A percentile compares a stretch with the other conserved stretches of the same genome.
Evolutionary conservation across 176 grass and related monocot species (phyloP).

Genomic region (Hsuehochloa calcarea): DNA sequence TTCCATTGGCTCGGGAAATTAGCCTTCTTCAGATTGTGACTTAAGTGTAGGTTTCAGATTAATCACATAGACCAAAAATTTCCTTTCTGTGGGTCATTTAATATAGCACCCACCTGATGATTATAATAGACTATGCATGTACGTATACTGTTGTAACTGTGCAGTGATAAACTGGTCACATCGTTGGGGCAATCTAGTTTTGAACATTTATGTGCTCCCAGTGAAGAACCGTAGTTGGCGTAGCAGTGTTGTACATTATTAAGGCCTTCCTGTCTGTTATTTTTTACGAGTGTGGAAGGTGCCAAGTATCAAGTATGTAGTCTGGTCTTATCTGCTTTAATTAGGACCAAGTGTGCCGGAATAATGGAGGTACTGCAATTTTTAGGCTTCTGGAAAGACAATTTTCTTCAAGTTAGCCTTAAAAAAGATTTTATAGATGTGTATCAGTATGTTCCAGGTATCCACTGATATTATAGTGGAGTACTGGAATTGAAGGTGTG

Average conservation of each 20-base stretch:
- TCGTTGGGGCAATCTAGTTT: constrained; percentile 50
- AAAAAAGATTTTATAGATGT: constrained; percentile 15
- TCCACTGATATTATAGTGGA: constrained; percentile 42
- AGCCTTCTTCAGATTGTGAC: constrained; percentile 50
- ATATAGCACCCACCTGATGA: constrained; percentile 49
- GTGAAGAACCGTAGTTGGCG: constrained; percentile 33
- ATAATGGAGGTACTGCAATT: constrained; percentile 13
- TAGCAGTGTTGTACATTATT: constrained; percentile 46
- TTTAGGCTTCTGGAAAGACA: constrained; percentile 28
- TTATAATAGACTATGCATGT: constrained; percentile 48
- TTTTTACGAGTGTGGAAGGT: constrained; percentile 48
- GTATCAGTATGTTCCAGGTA: not conserved
- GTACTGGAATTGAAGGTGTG: constrained; percentile 23
- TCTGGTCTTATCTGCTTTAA: constrained; percentile 28
- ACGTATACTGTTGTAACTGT: constrained; percentile 49
- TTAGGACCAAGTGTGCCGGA: constrained; percentile 31
- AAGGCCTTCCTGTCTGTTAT: constrained; percentile 42
- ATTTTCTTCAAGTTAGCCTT: constrained; percentile 18
- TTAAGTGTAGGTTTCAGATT: constrained; percentile 55
- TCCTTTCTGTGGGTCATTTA: constrained; percentile 45
- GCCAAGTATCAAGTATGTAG: constrained; percentile 17
- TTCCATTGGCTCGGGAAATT: constrained; percentile 38
- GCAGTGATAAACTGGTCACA: constrained; percentile 39
- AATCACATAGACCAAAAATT: constrained; percentile 39
- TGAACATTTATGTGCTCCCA: constrained; percentile 37